These are phyloP conservation scores for Periconia macrospinosa DNA, from an alignment of 2,329 filamentous ascomycete genomes.

Conservation along the genomic window DNA sequence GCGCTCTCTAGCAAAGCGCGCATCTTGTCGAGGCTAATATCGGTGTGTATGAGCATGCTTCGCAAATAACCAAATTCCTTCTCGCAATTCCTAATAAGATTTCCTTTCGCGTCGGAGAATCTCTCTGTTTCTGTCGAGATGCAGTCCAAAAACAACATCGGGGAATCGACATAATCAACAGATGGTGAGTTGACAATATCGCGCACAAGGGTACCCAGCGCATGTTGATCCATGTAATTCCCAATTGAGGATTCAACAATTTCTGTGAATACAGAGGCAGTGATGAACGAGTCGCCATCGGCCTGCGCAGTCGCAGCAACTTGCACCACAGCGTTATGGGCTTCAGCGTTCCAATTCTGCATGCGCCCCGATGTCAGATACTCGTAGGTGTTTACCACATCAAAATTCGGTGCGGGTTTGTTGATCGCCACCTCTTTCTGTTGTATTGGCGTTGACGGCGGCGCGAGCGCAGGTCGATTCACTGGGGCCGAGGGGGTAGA, in stretches of 20 bases:
- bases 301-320: conserved; percentile 66
- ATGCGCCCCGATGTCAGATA: conserved; percentile 73
- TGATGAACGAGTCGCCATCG: conserved; percentile 67
- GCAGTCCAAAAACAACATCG: conserved; percentile 77
- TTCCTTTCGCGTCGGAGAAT: neutral
- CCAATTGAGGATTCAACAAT: conserved; percentile 76
- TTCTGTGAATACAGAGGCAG: conserved; percentile 81
- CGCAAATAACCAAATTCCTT: conserved; percentile 58
- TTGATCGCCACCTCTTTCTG: conserved; percentile 6
- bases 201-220: conserved; percentile 73
- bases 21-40: conserved; percentile 71
- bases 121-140: conserved; percentile 50
- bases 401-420: conserved; percentile 8
- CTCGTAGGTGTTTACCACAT: conserved; percentile 66
- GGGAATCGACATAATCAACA: conserved; percentile 47
- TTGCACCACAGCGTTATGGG: conserved; percentile 68
- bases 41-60: conserved; percentile 71
- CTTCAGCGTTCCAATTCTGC: conserved; percentile 66
- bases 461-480: conserved; percentile 19
- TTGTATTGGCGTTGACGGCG: conserved; percentile 18
- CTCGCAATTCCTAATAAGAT: conserved; percentile 52
- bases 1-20: conserved; percentile 81
- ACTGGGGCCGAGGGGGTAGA: conserved; percentile 27
- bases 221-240: conserved; percentile 64
- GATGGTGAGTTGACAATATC: conserved; percentile 66